Evolutionary conservation across 2,329 filamentous ascomycete genomes (phyloP), one percentile per base, ranked within the genome.

Genomic region (Fusarium concolor): DNA sequence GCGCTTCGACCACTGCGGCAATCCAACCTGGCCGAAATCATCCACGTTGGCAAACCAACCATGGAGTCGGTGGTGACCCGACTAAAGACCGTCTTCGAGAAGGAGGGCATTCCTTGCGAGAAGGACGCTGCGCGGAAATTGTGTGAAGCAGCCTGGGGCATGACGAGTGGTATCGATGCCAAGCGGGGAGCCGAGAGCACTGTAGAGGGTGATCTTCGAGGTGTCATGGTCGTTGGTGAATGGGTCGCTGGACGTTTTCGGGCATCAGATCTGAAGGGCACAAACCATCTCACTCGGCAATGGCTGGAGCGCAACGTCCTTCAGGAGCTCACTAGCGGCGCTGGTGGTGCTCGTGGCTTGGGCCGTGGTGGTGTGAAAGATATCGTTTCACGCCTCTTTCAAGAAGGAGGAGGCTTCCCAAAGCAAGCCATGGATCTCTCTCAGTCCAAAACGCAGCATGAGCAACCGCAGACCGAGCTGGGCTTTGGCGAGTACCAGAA

Each of bases 1-100:
- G 92, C 94, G 20, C 85, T 99, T 39, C 88, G 94, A 28, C 94
- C 93, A 0, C 83, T 99, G 10, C 89, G 96, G n/a, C 92, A 95
- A 67, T 94, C 93, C 0, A 89, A 84, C 8, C 81, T 96, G 49
- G 96, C 95, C 0, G 96, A 99, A 77, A 89, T 98, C 38, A 90
- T 99, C 22, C 94, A 97, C 75, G 91, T 97, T 33, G 92, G 95
- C 46, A 96, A 96, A 72, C 94, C 96, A 3, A 90, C 92, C 0
- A 81, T 98, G 11, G 94, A 97, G 65, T 91, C 94, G 49, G 93
- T 98, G 4, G 90, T 97, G 6, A 84, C 86, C 10, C 89, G 96
- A 15, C 85, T 98, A 74, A 94, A 94, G 76, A 82, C 83, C 2
- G 90, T 99, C 1, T 97, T 99, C 70, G 89, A 92, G 61, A 94